Conservation (phyloP, 2,329 filamentous ascomycete species). For the Cercospora brassicicola region DNA sequence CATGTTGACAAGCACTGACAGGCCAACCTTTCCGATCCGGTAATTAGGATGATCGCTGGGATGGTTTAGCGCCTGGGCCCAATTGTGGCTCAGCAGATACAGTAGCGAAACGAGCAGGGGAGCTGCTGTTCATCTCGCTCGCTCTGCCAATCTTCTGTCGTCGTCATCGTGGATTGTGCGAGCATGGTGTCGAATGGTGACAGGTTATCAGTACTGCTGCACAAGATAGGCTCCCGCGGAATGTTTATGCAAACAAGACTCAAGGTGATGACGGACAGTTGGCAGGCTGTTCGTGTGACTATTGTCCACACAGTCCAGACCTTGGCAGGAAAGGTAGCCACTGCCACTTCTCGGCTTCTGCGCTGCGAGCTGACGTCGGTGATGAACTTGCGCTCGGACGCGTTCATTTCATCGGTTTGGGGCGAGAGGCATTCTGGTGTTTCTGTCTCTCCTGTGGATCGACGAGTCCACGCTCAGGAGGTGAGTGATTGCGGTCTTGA, state of each 20-base stretch:
- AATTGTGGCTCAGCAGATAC: background rate
- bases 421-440: background rate
- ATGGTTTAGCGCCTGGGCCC: background rate
- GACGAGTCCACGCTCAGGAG: background rate
- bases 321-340: background rate
- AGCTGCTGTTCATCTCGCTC: background rate
- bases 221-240: background rate
- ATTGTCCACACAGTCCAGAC: background rate
- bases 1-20: background rate
- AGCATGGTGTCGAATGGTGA: background rate
- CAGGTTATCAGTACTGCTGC: background rate
- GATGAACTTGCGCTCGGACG: background rate
- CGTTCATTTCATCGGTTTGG: background rate
- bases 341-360: background rate
- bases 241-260: background rate
- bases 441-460: background rate
- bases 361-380: background rate
- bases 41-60: background rate
- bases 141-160: background rate
- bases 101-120: background rate
- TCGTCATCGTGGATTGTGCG: background rate
- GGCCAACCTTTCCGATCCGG: background rate
- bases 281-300: background rate
- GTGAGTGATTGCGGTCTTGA: background rate
- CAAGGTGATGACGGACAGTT: background rate